These are phyloP conservation scores for Diophrys appendiculata DNA, from an alignment of 73 alveolate genomes.

Conservation along the genomic window DNA sequence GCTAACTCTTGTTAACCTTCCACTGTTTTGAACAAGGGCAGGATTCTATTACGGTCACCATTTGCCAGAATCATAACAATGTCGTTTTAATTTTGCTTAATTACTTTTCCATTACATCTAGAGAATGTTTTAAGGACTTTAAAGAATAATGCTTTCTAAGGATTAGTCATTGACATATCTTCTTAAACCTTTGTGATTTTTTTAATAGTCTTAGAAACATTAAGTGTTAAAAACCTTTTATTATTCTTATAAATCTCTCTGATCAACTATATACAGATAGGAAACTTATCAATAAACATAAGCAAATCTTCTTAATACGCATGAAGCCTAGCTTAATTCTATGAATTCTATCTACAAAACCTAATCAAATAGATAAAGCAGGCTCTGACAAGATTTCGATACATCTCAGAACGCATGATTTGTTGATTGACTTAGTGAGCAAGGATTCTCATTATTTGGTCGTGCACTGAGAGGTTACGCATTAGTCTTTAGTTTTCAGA, in stretches of 20 bases:
- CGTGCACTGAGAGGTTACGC: conserved; percentile 2
- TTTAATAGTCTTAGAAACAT: conserved; percentile 23
- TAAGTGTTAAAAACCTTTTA: conserved; percentile 23
- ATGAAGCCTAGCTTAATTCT: conserved; percentile 28
- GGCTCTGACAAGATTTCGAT: conserved; percentile 1
- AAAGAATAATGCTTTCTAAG: conserved; percentile 18
- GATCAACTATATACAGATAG: conserved; percentile 18
- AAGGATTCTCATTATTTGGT: background rate
- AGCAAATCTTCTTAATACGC: conserved; percentile 35
- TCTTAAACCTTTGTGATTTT: conserved; percentile 23
- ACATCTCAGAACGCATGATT: background rate
- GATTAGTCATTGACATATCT: conserved; percentile 19
- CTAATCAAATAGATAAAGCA: conserved; percentile 47
- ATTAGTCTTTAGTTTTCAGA: background rate
- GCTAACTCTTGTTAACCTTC: conserved; percentile 40
- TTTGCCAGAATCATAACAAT: conserved; percentile 37
- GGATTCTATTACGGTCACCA: conserved; percentile 21
- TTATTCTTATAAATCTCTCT: conserved; percentile 36
- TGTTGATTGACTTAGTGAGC: background rate
- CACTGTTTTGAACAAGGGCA: conserved; percentile 19
- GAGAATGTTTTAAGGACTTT: conserved; percentile 45
- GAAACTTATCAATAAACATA: conserved; percentile 15
- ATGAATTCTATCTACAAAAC: conserved; percentile 29
- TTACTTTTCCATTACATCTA: conserved; percentile 25
- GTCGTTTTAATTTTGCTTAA: conserved; percentile 36